These are phyloP conservation scores for Cercospora zeae-maydis DNA, from an alignment of 2,329 filamentous ascomycete genomes.

Conservation along the genomic window DNA sequence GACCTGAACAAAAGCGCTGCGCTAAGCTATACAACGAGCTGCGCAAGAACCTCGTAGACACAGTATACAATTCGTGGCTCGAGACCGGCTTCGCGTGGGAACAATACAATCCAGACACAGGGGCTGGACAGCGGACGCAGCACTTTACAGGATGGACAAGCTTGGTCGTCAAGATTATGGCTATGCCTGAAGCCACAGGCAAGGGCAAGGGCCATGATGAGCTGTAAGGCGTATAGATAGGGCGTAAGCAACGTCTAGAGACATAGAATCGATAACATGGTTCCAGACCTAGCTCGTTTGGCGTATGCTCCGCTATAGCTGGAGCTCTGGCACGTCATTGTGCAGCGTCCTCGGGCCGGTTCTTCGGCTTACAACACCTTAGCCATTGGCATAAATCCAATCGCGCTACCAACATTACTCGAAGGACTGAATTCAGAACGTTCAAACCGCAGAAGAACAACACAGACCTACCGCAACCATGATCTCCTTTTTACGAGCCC, in stretches of 20 bases:
- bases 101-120: conserved; percentile 93
- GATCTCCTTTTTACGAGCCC: conserved; percentile 23
- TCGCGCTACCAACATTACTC: neutral
- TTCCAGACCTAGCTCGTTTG: neutral
- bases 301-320: neutral
- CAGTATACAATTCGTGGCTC: conserved; percentile 82
- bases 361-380: neutral
- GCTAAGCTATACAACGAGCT: conserved; percentile 71
- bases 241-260: neutral
- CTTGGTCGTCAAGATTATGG: conserved; percentile 94
- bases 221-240: conserved; percentile 37
- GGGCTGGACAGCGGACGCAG: conserved; percentile 88
- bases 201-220: conserved; percentile 44
- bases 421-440: neutral
- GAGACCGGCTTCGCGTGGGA: conserved; percentile 97
- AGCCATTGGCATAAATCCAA: neutral
- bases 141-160: conserved; percentile 99
- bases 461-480: neutral
- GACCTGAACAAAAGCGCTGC: conserved; percentile 67
- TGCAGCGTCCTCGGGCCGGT: neutral
- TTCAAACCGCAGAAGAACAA: neutral
- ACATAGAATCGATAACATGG: neutral
- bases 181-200: conserved; percentile 68
- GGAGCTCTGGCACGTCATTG: neutral
- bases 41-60: conserved; percentile 80